Base-by-base conservation (phyloP, 2,329 filamentous ascomycete species). In the Monilinia fructicola region DNA sequence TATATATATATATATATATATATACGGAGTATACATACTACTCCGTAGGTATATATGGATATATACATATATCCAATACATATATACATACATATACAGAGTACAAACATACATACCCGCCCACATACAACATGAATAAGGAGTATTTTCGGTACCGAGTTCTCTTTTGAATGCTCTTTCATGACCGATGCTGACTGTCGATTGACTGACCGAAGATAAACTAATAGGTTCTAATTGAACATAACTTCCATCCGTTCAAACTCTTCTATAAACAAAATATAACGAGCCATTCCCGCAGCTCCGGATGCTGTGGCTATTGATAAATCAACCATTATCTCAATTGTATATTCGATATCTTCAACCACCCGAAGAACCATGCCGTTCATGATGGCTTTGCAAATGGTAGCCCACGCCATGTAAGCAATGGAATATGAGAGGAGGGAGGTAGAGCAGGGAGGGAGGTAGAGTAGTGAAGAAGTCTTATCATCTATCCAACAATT, bases 131-230 rank as follows among this genome's bases (percentile, higher is more conserved):
- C 9, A 35, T 35, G 31, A 7, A 35, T 56, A 40, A 40, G 14
- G 21, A 54, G 54, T 10, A 6, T 26, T 56, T 56, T 56, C 54
- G 35, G 54, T 38, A 26, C 54, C 54, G 54, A 56, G 21, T 38
- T 12, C 10, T 40, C 12, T 14, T 40, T 40, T 14, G 9, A 14
- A 18, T 23, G 11, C n/a, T 48, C 21, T 48, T 48, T n/a, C 11
- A n/a, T 48, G 9, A 48, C 14, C 10, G 16, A 42, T 42, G 40
- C 3, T 35, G 31, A 7, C 6, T 35, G 31, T 35, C 6, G 31
- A 35, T 35, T 31, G 28, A 31, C 6, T 35, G 31, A 35, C 31
- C 31, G 31, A 35, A 35, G 4, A 35, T 35, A 1, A 35, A 35
- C 9, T 7, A n/a, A n/a, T n/a, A n/a, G n/a, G n/a, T n/a, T n/a